Evolutionary conservation across 2,329 filamentous ascomycete genomes (phyloP).

Genomic region (Diaporthe helianthi): DNA sequence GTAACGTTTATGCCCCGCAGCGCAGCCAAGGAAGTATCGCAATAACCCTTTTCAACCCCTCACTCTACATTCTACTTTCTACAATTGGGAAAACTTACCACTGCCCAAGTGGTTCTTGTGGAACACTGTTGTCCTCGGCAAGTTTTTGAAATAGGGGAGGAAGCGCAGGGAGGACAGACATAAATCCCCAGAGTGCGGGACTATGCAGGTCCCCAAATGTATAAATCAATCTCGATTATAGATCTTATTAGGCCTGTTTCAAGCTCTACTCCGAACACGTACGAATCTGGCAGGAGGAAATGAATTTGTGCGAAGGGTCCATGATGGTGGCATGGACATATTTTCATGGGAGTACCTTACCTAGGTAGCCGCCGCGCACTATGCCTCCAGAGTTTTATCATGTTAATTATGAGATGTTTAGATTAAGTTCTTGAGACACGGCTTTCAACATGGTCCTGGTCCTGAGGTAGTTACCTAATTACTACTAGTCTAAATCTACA

Average conservation of each 20-base stretch:
- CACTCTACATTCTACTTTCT: background rate
- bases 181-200: background rate
- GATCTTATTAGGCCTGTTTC: no score
- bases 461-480: no score
- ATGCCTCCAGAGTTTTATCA: background rate
- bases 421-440: background rate
- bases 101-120: no score
- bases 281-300: no score
- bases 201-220: background rate
- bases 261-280: background rate
- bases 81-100: background rate
- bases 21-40: background rate
- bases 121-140: background rate
- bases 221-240: background rate
- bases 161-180: no score
- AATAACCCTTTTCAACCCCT: background rate
- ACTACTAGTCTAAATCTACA: background rate
- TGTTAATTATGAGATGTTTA: background rate
- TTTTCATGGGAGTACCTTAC: no score
- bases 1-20: slow-evolving; percentile 5
- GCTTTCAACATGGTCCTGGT: no score
- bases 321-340: no score
- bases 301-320: no score
- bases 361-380: no score
- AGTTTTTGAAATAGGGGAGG: background rate